These are phyloP conservation scores for Cladorrhinum sp. DNA, from an alignment of 2,329 filamentous ascomycete genomes.

Conservation along the genomic window DNA sequence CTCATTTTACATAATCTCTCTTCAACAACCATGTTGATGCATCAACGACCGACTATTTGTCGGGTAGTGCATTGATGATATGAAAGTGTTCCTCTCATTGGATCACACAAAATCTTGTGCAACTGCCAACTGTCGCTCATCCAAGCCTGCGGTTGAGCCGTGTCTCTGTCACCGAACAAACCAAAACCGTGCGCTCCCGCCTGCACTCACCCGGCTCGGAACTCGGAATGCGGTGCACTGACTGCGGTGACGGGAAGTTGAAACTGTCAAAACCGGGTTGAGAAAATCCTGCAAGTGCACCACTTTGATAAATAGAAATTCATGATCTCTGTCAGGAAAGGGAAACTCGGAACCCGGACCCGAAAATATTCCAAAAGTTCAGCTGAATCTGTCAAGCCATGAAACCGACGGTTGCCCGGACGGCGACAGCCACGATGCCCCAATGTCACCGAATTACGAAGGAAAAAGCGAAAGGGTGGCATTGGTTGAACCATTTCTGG, in stretches of 20 bases:
- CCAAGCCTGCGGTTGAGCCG: neutral
- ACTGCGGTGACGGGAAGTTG: neutral
- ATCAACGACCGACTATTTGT: too few relatives aligned
- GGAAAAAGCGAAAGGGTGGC: slow-evolving; percentile 1
- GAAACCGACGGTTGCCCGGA: too few relatives aligned
- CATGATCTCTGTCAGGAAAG: too few relatives aligned
- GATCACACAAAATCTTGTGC: too few relatives aligned
- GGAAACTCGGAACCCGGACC: neutral
- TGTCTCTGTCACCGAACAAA: neutral
- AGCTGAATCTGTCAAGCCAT: too few relatives aligned
- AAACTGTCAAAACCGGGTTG: neutral
- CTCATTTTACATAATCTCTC: too few relatives aligned
- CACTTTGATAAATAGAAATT: neutral
- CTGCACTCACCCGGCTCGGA: neutral
- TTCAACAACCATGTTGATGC: too few relatives aligned
- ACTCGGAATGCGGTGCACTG: neutral
- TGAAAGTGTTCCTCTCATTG: too few relatives aligned
- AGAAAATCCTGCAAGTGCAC: neutral
- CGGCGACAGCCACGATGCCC: too few relatives aligned
- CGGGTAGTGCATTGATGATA: too few relatives aligned
- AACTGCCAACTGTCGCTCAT: too few relatives aligned
- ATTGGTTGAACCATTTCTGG: slow-evolving; percentile 18
- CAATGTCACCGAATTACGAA: neutral
- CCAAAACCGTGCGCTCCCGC: neutral
- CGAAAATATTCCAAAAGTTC: neutral